Base-by-base conservation (phyloP, 345 rosid species). In the Populus euphratica region DNA sequence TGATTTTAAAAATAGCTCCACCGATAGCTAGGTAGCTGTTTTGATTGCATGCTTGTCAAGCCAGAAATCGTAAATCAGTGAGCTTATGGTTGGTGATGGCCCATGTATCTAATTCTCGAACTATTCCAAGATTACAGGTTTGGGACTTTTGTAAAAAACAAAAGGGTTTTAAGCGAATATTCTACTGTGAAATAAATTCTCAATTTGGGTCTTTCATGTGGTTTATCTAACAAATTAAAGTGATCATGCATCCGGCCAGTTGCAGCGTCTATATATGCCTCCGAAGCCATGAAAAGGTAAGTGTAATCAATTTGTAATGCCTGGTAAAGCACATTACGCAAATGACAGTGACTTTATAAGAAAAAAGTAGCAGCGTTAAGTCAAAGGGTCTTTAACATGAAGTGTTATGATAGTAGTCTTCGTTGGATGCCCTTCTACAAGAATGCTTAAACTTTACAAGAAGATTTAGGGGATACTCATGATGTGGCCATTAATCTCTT, bases 371-470 rank as follows among this genome's bases (percentile, higher is more conserved):
- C 54, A 20, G 1, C 2, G 38, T 1, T 25, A 12, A 64, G 70
- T 64, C 65, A 72, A 65, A 71, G 70, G 25, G 39, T 31, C 44
- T 41, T 61, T 23, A 69, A 31, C 25, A 9, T 44, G 21, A 62
- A n/a, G 47, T 67, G 71, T 23, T 71, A 63, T 77, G 70, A 63
- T 43, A 47, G 35, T 12, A 62, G 61, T 44, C 47, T 41, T 21
- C 17, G 54, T 31, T 70, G 20, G 74, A 77, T 70, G 35, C 75
- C 72, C 70, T 70, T 70, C 70, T 70, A 62, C 69, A 49, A 63
- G 44, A 59, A 62, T 43, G 25, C 25, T 56, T 9, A 12, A 68
- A 44, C 50, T 69, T 69, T 41, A 77, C 47, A 49, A 5, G 43
- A 52, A 68, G 31, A 35, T 54, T 20, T 59, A 52, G 23, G 29